A percentile compares a stretch with the other conserved stretches of the same genome.
Evolutionary conservation across 129 eudicot genomes (phyloP).

Genomic region (Mikania micrantha): DNA sequence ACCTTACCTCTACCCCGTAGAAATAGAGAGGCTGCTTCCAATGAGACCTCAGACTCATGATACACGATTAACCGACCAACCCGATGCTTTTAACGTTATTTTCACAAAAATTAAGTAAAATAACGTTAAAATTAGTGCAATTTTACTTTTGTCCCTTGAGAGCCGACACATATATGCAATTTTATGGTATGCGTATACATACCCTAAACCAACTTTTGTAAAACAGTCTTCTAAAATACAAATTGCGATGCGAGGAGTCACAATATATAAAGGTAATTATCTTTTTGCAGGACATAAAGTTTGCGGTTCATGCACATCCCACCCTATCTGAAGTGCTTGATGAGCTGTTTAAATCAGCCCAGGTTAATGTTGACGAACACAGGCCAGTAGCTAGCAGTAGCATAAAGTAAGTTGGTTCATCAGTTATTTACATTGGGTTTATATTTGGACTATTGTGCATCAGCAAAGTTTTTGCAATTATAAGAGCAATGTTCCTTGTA

Average conservation of each 20-base stretch:
- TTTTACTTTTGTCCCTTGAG: no score
- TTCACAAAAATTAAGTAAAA: no score
- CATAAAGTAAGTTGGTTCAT: neutral
- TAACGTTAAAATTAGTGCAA: no score
- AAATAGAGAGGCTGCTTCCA: no score
- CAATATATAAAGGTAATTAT: neutral
- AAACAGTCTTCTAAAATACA: neutral
- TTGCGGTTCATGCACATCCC: slow-evolving; percentile 98
- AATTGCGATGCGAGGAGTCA: neutral
- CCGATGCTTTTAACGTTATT: no score
- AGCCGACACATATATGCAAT: no score
- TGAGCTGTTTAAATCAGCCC: slow-evolving; percentile 84
- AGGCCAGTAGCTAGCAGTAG: slow-evolving; percentile 34
- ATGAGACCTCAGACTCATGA: no score
- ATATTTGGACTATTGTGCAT: neutral
- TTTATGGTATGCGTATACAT: no score
- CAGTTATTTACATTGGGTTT: neutral
- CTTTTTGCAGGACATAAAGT: slow-evolving; percentile 68
- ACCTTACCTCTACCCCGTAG: no score
- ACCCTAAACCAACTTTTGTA: neutral
- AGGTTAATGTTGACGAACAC: slow-evolving; percentile 22
- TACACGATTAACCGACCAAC: no score
- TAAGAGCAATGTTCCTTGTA: neutral
- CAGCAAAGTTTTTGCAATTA: neutral
- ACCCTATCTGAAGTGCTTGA: slow-evolving; percentile 95